These are phyloP conservation scores for Colletotrichum tropicicola DNA, from an alignment of 2,329 filamentous ascomycete species.

Conservation along the genomic window DNA sequence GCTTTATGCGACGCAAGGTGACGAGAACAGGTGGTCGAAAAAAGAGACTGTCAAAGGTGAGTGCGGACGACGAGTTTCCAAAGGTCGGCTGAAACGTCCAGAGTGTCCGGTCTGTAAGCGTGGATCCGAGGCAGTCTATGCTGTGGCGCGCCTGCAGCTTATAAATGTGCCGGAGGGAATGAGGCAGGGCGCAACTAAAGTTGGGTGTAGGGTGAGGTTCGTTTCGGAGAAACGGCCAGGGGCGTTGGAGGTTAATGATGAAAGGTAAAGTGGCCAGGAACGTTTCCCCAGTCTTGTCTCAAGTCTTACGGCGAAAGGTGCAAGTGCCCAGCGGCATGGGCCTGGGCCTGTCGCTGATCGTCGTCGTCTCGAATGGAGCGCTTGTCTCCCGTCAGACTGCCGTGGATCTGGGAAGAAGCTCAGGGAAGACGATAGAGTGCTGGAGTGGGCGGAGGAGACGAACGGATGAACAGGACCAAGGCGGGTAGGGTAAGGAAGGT, in stretches of 20 bases:
- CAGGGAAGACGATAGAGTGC: not conserved
- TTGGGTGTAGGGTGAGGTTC: constrained; percentile 13
- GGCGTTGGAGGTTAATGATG: constrained; percentile 20
- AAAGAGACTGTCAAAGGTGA: not conserved
- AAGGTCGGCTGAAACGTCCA: constrained; percentile 24
- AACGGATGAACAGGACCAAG: not conserved
- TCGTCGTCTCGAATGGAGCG: not conserved
- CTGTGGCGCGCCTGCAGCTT: constrained; percentile 3
- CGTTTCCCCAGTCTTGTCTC: constrained; percentile 13
- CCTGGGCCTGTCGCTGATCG: not conserved
- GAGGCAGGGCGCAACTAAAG: constrained; percentile 6
- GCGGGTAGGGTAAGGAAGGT: no score
- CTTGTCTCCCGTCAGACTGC: not conserved
- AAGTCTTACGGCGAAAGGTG: not conserved
- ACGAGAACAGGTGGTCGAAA: constrained; percentile 1
- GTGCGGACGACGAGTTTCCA: constrained; percentile 22
- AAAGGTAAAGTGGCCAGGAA: constrained; percentile 2
- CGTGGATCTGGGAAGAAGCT: not conserved
- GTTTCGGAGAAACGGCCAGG: constrained; percentile 22
- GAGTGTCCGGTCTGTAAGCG: constrained; percentile 14
- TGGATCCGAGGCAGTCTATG: not conserved
- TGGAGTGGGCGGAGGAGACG: not conserved
- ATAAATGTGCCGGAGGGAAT: not conserved
- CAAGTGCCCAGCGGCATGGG: not conserved
- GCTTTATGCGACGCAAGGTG: not conserved